These are phyloP conservation scores for Cercospora canescens DNA, from an alignment of 2,329 filamentous ascomycete species.

Conservation along the genomic window DNA sequence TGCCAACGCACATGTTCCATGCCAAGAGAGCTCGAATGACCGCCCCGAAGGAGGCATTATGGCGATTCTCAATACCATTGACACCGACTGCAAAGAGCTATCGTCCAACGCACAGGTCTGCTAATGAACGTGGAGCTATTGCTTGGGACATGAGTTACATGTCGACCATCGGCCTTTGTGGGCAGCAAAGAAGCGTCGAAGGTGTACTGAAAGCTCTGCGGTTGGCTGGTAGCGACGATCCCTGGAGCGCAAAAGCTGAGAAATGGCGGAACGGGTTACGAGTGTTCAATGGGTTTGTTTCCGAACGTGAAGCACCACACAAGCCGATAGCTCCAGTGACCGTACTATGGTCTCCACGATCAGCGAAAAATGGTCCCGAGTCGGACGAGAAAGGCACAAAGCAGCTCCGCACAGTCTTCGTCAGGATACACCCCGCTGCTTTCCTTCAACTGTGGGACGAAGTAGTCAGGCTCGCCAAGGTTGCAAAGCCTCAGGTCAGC, in stretches of 20 bases:
- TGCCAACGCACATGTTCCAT: conserved; percentile 93
- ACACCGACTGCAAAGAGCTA: conserved; percentile 90
- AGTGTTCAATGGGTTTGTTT: conserved; percentile 58
- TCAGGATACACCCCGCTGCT: conserved; percentile 80
- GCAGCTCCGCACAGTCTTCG: conserved; percentile 57
- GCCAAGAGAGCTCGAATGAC: conserved; percentile 92
- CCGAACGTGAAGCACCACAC: conserved; percentile 57
- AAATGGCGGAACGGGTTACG: conserved; percentile 71
- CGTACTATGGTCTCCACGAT: conserved; percentile 67
- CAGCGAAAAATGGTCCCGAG: conserved; percentile 33
- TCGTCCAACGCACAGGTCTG: conserved; percentile 78
- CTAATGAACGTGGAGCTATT: conserved; percentile 72
- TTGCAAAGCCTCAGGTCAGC: conserved; percentile 61
- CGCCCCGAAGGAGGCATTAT: conserved; percentile 72
- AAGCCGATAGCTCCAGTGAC: conserved; percentile 68
- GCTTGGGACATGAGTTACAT: conserved; percentile 96
- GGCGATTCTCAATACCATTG: conserved; percentile 84
- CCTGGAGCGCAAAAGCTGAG: conserved; percentile 63
- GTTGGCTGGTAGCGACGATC: conserved; percentile 44
- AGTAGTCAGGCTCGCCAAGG: conserved; percentile 58
- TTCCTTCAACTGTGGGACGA: conserved; percentile 70
- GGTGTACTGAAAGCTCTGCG: conserved; percentile 67
- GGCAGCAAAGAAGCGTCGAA: conserved; percentile 62
- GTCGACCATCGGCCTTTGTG: conserved; percentile 78
- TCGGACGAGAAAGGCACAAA: conserved; percentile 35